phyloP scores from a whole-genome alignment of 257 asterid species.

The Nicotiana noctiflora region DNA sequence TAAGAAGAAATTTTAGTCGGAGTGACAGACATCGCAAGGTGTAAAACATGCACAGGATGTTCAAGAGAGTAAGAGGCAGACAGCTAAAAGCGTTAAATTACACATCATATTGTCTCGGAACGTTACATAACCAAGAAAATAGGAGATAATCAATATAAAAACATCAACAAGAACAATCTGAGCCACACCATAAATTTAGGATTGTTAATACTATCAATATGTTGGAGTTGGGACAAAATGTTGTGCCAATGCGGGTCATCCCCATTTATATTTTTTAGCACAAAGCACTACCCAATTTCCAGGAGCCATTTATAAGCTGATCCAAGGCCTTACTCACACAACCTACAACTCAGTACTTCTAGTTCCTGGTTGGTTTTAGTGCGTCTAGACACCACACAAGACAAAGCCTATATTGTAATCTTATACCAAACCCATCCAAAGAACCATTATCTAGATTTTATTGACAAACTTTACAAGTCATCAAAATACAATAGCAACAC shows the following conservation, averaged over 20 bases:
- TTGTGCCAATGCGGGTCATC: neutral
- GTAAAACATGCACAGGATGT: neutral
- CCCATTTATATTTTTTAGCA: neutral
- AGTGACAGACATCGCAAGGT: neutral
- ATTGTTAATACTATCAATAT: neutral
- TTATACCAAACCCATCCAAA: neutral
- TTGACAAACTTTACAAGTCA: neutral
- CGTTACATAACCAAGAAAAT: neutral
- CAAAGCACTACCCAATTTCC: neutral
- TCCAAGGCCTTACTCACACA: neutral
- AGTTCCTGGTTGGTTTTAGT: neutral
- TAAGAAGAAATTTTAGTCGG: neutral
- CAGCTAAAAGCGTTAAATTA: neutral
- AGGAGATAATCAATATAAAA: neutral
- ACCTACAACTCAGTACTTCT: neutral
- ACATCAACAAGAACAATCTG: neutral
- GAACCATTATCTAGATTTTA: neutral
- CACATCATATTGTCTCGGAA: neutral
- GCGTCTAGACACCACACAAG: neutral
- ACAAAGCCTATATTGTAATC: neutral
- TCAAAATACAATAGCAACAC: neutral
- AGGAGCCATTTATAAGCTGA: neutral
- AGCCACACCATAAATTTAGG: neutral
- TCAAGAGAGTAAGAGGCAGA: neutral
- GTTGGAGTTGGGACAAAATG: neutral